Base-by-base conservation (phyloP, 2,329 filamentous ascomycete species). In the Stagonosporopsis tanaceti region DNA sequence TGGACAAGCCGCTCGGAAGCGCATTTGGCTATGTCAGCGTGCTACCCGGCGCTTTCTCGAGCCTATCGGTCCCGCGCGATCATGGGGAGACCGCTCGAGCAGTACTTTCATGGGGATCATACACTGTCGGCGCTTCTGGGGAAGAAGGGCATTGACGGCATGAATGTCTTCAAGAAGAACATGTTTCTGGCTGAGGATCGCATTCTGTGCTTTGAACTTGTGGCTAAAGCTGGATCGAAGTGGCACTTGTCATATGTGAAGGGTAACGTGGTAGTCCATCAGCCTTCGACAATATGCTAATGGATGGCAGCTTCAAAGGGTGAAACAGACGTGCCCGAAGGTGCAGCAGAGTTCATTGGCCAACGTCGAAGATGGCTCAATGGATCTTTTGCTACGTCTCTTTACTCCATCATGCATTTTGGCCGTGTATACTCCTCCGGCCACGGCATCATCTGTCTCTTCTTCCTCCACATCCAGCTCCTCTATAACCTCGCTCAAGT, bases 141-240 rank as follows among this genome's bases (percentile, higher is more conserved):
- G 65, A 96, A 96, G 82, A 97, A 98, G 85, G 94, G 94, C 85
- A 97, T 98, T 68, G 94, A 98, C 75, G 94, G 93, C 67, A 97
- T 97, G 94, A 97, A 97, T 81, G 97, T 98, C 77, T 97, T 98
- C 90, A 97, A 97, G 84, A 97, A 97, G 87, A 98, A 98, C 86
- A 97, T 98, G 94, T 98, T 97, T 85, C 93, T 98, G 87, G 94
- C 94, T 11, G 37, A 38, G 17, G 37, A 38, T 22, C 37, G 37
- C 1, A 38, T 38, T 11, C 9, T 38, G 46, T 98, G 94, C 83
- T 98, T 97, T 84, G 94, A 98, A 27, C 47, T 56, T 30, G 53
- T 56, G 14, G 53, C 53, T 9, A 56, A 56, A 14, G 47, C 53
- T 7, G 46, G 53, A 3, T 15, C 40, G 17, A 56, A 46, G 24